Conservation (phyloP, 257 asterid species). For the Coffea canephora region DNA sequence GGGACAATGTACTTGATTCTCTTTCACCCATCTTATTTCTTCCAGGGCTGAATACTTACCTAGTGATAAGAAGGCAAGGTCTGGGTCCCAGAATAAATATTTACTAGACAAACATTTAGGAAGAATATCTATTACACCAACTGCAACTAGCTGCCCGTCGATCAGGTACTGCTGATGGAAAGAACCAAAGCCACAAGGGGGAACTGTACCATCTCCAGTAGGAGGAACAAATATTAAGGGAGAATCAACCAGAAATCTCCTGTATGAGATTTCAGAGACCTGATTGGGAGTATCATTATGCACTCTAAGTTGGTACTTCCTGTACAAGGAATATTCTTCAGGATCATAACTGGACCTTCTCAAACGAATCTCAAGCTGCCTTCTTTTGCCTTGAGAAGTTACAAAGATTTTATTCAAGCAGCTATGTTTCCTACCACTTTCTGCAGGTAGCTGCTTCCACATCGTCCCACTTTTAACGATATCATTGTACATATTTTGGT, state of each 20-base stretch:
- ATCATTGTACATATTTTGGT: conserved; percentile 28
- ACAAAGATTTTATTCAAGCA: conserved; percentile 26
- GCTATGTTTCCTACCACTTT: conserved; percentile 24
- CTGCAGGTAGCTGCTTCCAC: conserved; percentile 24
- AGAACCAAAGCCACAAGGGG: conserved; percentile 94
- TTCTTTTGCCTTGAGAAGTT: conserved; percentile 30
- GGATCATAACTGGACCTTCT: conserved; percentile 69
- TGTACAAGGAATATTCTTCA: conserved; percentile 85
- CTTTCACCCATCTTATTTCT: conserved; percentile 77
- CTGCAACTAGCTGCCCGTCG: conserved; percentile 89
- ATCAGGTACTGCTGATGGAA: conserved; percentile 96
- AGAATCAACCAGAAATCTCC: conserved; percentile 83
- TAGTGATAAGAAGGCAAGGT: conserved; percentile 74
- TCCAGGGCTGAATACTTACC: conserved; percentile 89
- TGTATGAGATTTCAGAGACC: conserved; percentile 77
- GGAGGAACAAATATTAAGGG: conserved; percentile 72
- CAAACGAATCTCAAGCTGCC: conserved; percentile 63
- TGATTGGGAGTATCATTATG: conserved; percentile 80
- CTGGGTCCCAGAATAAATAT: conserved; percentile 99
- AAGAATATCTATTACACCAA: conserved; percentile 89
- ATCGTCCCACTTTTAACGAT: conserved; percentile 19
- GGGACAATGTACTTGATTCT: conserved; percentile 73
- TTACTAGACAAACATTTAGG: conserved; percentile 96
- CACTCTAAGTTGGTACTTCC: conserved; percentile 83
- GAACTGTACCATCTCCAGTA: conserved; percentile 47